Conservation (phyloP, 1,284 basidiomycete species). For the Irpex lacteus region DNA sequence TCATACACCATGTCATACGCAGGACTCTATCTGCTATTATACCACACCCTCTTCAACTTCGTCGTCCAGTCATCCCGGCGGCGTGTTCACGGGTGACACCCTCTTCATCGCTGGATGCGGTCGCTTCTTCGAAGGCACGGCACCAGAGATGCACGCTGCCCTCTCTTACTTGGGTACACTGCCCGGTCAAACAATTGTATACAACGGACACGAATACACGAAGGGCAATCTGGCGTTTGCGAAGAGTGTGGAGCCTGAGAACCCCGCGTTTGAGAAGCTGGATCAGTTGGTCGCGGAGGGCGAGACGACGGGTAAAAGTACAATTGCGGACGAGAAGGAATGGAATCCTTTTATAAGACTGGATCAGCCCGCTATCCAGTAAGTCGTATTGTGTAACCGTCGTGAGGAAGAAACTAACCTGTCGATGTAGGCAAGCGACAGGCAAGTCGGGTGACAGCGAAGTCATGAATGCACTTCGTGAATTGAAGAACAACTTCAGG, state of each 20-base stretch:
- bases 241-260: slow-evolving; percentile 63
- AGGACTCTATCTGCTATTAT: slow-evolving; percentile 93
- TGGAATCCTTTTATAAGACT: slow-evolving; percentile 87
- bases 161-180: slow-evolving; percentile 76
- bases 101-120: slow-evolving; percentile 94
- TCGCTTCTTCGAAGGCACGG: slow-evolving; percentile 95
- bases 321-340: slow-evolving; percentile 81
- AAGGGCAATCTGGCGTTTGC: slow-evolving; percentile 64
- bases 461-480: slow-evolving; percentile 74
- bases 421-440: slow-evolving; percentile 42
- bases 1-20: slow-evolving; percentile 94
- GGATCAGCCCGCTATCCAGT: slow-evolving; percentile 56
- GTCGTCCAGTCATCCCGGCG: slow-evolving; percentile 48
- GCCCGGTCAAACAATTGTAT: slow-evolving; percentile 81
- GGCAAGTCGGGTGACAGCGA: slow-evolving; percentile 46
- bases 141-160: slow-evolving; percentile 81
- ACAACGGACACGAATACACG: slow-evolving; percentile 95
- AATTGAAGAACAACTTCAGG: slow-evolving; percentile 81
- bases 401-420: slow-evolving; percentile 2
- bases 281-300: slow-evolving; percentile 50
- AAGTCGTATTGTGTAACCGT: slow-evolving; percentile 20
- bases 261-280: slow-evolving; percentile 55
- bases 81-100: slow-evolving; percentile 95
- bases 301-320: slow-evolving; percentile 74
- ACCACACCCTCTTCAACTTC: slow-evolving; percentile 50